Evolutionary conservation across 2,329 filamentous ascomycete genomes (phyloP).

Genomic region (Epichloe scottii): DNA sequence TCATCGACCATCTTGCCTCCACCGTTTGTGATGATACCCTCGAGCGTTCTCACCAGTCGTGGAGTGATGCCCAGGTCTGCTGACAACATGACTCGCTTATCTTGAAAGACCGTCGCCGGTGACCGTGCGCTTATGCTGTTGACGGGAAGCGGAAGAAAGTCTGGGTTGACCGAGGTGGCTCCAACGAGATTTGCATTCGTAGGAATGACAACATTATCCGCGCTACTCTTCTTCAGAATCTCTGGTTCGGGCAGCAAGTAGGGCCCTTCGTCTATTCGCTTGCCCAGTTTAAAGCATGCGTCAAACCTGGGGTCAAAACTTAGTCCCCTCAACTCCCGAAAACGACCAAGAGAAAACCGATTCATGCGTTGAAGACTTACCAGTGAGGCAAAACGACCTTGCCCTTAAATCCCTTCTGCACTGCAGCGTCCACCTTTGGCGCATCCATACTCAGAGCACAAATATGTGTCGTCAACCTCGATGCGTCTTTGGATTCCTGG

Average conservation of each 20-base stretch:
- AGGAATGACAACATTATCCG: slow-evolving; percentile 44
- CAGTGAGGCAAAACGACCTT: slow-evolving; percentile 91
- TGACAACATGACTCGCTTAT: slow-evolving; percentile 66
- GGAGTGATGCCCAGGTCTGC: slow-evolving; percentile 58
- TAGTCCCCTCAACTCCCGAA: neutral
- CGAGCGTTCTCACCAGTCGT: slow-evolving; percentile 54
- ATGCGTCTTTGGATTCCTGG: slow-evolving; percentile 59
- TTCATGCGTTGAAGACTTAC: slow-evolving; percentile 31
- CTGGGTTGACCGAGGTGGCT: slow-evolving; percentile 41
- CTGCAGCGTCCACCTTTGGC: slow-evolving; percentile 52
- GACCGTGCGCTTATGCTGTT: slow-evolving; percentile 30
- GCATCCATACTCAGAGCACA: slow-evolving; percentile 70
- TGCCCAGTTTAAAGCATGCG: slow-evolving; percentile 86
- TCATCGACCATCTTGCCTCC: slow-evolving; percentile 56
- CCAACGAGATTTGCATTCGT: slow-evolving; percentile 51
- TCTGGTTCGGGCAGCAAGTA: slow-evolving; percentile 81
- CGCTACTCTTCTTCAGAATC: slow-evolving; percentile 49
- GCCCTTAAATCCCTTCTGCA: slow-evolving; percentile 52
- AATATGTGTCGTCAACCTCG: slow-evolving; percentile 72
- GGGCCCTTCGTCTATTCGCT: slow-evolving; percentile 76
- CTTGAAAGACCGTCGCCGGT: slow-evolving; percentile 61
- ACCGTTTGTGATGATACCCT: slow-evolving; percentile 56
- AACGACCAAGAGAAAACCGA: neutral
- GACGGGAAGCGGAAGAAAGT: slow-evolving; percentile 31
- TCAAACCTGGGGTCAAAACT: slow-evolving; percentile 57